A percentile compares a stretch with the other conserved stretches of the same genome.
Conservation (phyloP, 768 basidiomycete genomes). For the Neoboletus brunneissimus region DNA sequence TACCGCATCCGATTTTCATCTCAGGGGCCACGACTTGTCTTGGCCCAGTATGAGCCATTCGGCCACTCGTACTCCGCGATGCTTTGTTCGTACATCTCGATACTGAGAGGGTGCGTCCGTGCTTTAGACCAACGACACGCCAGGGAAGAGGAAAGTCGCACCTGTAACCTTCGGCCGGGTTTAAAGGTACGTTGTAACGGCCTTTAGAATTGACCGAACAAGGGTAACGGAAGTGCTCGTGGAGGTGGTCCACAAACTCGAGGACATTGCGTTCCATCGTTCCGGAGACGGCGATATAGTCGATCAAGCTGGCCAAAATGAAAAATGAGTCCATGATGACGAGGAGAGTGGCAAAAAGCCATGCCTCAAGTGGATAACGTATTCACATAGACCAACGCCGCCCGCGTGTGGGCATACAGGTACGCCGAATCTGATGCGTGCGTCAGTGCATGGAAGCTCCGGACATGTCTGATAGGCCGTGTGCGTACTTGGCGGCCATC, state of each 20-base stretch:
- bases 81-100: constrained; percentile 82
- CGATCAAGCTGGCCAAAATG: constrained; percentile 64
- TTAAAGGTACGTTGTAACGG: constrained; percentile 81
- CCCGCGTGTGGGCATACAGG: constrained; percentile 95
- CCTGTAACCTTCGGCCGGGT: constrained; percentile 72
- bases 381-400: constrained; percentile 93
- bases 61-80: constrained; percentile 88
- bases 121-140: not conserved
- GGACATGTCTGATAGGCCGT: not conserved
- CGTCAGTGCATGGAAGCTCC: not conserved
- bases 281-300: constrained; percentile 90
- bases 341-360: not conserved
- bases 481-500: constrained; percentile 82
- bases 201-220: constrained; percentile 84
- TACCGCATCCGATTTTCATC: not conserved
- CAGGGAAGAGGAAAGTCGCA: constrained; percentile 2
- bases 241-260: constrained; percentile 86
- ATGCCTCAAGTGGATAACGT: constrained; percentile 82
- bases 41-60: constrained; percentile 46
- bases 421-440: constrained; percentile 67
- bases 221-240: constrained; percentile 89
- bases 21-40: constrained; percentile 4
- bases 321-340: constrained; percentile 4
- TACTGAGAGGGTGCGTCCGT: constrained; percentile 42
- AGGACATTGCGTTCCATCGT: constrained; percentile 94